These are phyloP conservation scores for Penicillium decumbens DNA, from an alignment of 2,329 filamentous ascomycete species.

Conservation along the genomic window DNA sequence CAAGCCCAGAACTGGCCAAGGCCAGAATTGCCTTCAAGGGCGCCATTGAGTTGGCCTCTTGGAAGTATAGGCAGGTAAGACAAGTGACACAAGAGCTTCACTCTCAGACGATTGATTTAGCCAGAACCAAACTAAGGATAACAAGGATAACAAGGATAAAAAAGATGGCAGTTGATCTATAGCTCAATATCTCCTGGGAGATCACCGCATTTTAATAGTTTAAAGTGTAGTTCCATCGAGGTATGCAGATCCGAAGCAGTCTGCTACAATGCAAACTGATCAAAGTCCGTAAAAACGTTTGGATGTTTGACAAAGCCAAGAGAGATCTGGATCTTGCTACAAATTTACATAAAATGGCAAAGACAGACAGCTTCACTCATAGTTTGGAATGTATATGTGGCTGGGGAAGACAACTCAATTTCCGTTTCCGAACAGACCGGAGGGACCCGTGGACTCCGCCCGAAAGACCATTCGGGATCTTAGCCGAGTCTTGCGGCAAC, in stretches of 20 bases:
- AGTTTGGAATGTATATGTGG: constrained; percentile 2
- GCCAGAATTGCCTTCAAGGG: constrained; percentile 10
- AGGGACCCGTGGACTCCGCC: not conserved
- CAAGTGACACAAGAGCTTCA: not conserved
- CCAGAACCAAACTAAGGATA: not conserved
- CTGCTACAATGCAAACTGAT: not conserved
- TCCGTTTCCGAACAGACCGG: constrained; percentile 1
- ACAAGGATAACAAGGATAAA: not conserved
- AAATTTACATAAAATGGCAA: not conserved
- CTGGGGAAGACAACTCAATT: not conserved
- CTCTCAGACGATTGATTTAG: not conserved
- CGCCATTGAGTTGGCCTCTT: constrained; percentile 8
- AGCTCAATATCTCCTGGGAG: not conserved
- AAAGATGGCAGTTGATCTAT: not conserved
- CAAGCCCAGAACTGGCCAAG: constrained; percentile 8
- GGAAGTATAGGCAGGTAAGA: not conserved
- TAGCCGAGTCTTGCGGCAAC: not conserved
- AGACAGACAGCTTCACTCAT: not conserved
- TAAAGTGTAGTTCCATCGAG: not conserved
- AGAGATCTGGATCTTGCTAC: not conserved
- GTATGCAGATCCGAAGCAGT: not conserved
- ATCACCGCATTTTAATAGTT: constrained; percentile 1
- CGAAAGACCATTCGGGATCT: not conserved
- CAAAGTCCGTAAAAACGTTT: constrained; percentile 7
- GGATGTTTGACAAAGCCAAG: constrained; percentile 8